phyloP scores from a whole-genome alignment of 768 basidiomycete species.

The Tremella mesenterica region DNA sequence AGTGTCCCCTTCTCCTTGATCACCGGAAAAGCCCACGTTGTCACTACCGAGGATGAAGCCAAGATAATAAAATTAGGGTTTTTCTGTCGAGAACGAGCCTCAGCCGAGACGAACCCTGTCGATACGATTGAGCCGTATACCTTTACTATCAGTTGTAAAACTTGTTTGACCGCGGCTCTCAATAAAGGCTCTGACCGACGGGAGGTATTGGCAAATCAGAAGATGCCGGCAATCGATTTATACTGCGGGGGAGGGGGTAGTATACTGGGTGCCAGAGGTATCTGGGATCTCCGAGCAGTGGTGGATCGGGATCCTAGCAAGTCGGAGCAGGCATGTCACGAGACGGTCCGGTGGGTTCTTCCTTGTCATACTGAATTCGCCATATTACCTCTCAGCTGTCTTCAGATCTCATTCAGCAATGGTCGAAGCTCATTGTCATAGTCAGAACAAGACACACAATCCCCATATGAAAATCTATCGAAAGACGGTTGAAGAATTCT shows the following conservation, averaged over 20 bases:
- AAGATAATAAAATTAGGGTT: no score
- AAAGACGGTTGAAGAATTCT: neutral
- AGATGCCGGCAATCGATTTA: slow-evolving; percentile 15
- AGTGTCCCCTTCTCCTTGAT: neutral
- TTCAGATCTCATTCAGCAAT: no score
- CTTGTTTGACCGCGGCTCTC: neutral
- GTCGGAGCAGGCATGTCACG: no score
- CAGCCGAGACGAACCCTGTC: neutral
- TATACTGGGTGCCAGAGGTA: slow-evolving; percentile 6
- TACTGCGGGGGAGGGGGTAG: slow-evolving; percentile 28
- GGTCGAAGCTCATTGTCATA: neutral
- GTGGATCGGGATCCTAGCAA: slow-evolving; percentile 13
- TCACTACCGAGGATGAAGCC: neutral
- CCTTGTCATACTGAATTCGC: slow-evolving; percentile 13
- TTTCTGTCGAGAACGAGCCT: no score
- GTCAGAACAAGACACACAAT: neutral
- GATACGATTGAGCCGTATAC: neutral
- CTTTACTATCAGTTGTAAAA: neutral
- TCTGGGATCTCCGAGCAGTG: slow-evolving; percentile 10
- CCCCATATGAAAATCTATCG: neutral
- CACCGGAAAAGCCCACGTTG: neutral
- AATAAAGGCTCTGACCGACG: neutral
- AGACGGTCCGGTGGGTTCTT: slow-evolving; percentile 1
- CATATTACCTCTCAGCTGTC: no score
- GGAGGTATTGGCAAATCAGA: neutral